Evolutionary conservation across 2,329 filamentous ascomycete species (phyloP), one percentile per base, ranked within the genome.

Genomic region (Blastomyces parvus): DNA sequence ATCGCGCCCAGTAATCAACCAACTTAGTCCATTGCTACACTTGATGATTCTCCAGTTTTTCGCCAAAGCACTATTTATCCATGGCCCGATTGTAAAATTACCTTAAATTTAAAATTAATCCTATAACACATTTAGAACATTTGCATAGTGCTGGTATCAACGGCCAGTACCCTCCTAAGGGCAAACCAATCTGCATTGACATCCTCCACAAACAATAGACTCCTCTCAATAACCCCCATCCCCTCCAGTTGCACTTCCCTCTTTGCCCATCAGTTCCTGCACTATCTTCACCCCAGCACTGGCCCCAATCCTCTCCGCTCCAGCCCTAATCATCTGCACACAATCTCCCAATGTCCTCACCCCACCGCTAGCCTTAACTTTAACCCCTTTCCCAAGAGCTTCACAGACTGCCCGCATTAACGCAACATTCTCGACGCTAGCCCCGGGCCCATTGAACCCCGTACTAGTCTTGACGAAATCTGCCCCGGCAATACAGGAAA

Each of bases 381-480:
- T 74, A 74, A 82, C 68, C 59, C 71, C 67, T 66, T 71, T 66
- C 63, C 74, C 76, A n/a, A 82, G 68, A 38, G 70, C 44, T 66
- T 81, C 77, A 13, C 79, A 79, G 3, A 77, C 78, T 11, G 77
- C 76, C 14, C 78, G 76, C 84, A 86, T 86, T 36, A 84, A 70
- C 59, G 76, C 73, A 30, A 86, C 82, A 67, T 83, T 74, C 60
- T 82, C 78, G 19, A 79, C 73, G 44, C 70, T 80, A 0, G 84
- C 84, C 9, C 83, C 83, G 0, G 76, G 74, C 0, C 83, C 84
- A 59, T 80, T 79, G 71, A 85, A 85, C 1, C 84, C 84, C 0
- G 84, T 86, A 38, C 79, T 81, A 0, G 84, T 86, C 74, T 86
- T 86, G 65, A 86, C 80, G 66, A 80, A 86, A 67, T 86, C 82